phyloP scores from a whole-genome alignment of 2,329 filamentous ascomycete genomes.

The Scytalidium sp. region DNA sequence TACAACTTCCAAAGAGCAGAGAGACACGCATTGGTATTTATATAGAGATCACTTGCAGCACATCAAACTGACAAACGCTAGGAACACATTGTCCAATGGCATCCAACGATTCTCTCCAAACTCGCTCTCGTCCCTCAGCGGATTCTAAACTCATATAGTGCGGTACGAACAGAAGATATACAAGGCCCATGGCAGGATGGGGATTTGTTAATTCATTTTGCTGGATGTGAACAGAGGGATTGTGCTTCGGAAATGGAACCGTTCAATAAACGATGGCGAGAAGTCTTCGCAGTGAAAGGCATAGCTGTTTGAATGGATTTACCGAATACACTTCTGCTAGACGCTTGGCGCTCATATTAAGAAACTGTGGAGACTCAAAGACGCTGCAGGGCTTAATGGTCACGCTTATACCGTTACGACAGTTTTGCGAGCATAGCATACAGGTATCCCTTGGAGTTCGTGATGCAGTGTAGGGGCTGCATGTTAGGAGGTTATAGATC shows the following conservation, averaged over 20 bases:
- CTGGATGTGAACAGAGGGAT: conserved; percentile 65
- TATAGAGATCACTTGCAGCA: background rate
- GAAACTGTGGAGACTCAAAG: no score
- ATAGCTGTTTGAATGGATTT: conserved; percentile 2
- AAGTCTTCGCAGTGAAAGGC: conserved; percentile 23
- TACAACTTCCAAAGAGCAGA: conserved; percentile 98
- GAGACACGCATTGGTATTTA: conserved; percentile 74
- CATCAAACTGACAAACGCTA: conserved; percentile 30
- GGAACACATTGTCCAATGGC: conserved; percentile 94
- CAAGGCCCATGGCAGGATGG: conserved; percentile 72
- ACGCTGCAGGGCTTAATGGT: no score
- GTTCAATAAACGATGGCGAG: conserved; percentile 29
- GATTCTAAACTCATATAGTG: conserved; percentile 74
- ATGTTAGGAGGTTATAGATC: background rate
- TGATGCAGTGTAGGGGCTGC: background rate
- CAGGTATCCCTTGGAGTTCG: background rate
- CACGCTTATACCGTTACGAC: background rate
- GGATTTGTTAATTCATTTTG: conserved; percentile 79
- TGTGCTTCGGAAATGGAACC: conserved; percentile 68
- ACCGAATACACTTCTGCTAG: background rate
- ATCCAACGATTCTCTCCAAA: conserved; percentile 89
- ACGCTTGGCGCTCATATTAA: background rate
- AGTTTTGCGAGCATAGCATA: background rate
- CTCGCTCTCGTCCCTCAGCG: conserved; percentile 87
- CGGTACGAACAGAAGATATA: conserved; percentile 34